phyloP scores from a whole-genome alignment of 2,329 filamentous ascomycete genomes.

The Acephala macrosclerotiorum region DNA sequence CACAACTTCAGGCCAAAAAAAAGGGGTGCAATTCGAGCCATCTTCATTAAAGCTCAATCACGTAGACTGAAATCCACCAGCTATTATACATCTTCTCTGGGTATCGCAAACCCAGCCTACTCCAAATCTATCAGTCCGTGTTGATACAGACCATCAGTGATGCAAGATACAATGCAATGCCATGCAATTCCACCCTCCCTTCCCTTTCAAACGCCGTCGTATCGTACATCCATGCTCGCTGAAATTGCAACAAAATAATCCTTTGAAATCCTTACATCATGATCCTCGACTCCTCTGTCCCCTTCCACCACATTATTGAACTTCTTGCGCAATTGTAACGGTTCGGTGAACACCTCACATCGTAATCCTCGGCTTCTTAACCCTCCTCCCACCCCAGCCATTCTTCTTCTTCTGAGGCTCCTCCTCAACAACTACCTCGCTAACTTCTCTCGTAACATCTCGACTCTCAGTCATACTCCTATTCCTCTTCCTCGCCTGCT shows the following conservation, averaged over 20 bases:
- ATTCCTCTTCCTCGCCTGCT: slow-evolving; percentile 34
- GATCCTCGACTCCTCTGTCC: slow-evolving; percentile 2
- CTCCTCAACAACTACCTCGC: slow-evolving; percentile 28
- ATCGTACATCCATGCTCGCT: slow-evolving; percentile 15
- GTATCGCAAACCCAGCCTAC: slow-evolving; percentile 3
- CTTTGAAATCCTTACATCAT: slow-evolving; percentile 15
- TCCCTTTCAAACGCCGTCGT: not conserved
- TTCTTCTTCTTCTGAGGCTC: slow-evolving; percentile 11
- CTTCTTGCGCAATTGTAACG: not conserved
- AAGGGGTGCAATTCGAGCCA: no score
- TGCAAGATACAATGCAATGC: slow-evolving; percentile 7
- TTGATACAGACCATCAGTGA: slow-evolving; percentile 19
- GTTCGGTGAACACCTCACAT: slow-evolving; percentile 9
- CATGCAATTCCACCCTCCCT: not conserved
- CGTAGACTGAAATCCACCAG: not conserved
- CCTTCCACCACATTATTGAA: not conserved
- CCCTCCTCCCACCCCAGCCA: slow-evolving; percentile 3
- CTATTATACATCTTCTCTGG: slow-evolving; percentile 4
- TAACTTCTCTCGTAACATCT: slow-evolving; percentile 33
- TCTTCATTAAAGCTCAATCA: not conserved
- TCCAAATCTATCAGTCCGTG: slow-evolving; percentile 14
- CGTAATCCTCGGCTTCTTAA: slow-evolving; percentile 9
- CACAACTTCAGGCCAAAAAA: no score
- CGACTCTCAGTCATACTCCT: slow-evolving; percentile 34
- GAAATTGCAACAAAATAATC: slow-evolving; percentile 1